A percentile compares a stretch with the other conserved stretches of the same genome.
phyloP scores from a whole-genome alignment of 2,329 filamentous ascomycete genomes.

The Triangularia setosa region DNA sequence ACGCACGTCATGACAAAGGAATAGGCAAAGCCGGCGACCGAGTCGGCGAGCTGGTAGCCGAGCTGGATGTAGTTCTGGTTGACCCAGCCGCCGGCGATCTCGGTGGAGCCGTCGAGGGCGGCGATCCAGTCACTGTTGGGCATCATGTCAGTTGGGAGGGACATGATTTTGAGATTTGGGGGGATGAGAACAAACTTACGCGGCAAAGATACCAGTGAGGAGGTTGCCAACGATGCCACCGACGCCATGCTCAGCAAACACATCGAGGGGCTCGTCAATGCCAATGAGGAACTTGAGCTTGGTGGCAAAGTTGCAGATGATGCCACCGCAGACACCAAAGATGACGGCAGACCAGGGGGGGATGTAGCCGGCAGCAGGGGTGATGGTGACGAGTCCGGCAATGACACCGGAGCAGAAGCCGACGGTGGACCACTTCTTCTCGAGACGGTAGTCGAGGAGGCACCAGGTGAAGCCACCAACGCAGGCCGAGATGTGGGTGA shows the following conservation, averaged over 20 bases:
- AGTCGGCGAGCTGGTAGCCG: conserved; percentile 67
- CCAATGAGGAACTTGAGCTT: conserved; percentile 73
- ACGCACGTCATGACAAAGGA: conserved; percentile 64
- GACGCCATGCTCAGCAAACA: conserved; percentile 85
- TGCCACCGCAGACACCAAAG: conserved; percentile 56
- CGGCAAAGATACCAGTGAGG: conserved; percentile 72
- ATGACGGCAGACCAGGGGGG: conserved; percentile 60
- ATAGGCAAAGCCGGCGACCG: conserved; percentile 61
- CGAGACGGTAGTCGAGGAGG: conserved; percentile 83
- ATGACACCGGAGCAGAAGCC: conserved; percentile 90
- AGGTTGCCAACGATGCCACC: conserved; percentile 79
- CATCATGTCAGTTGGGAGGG: conserved; percentile 10
- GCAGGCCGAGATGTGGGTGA: conserved; percentile 82
- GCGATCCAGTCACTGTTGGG: conserved; percentile 62
- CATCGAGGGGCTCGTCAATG: conserved; percentile 83
- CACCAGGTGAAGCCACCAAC: conserved; percentile 81
- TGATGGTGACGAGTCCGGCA: conserved; percentile 82
- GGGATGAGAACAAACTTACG: conserved; percentile 42
- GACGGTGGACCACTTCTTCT: conserved; percentile 89
- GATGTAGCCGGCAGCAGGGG: conserved; percentile 77
- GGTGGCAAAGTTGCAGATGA: conserved; percentile 79
- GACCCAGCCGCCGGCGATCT: conserved; percentile 62
- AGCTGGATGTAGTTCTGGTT: conserved; percentile 68
- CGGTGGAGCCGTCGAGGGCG: conserved; percentile 63
- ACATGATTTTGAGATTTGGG: neutral